These are phyloP conservation scores for Cordyceps javanica DNA, from an alignment of 2,329 filamentous ascomycete species.

Conservation along the genomic window DNA sequence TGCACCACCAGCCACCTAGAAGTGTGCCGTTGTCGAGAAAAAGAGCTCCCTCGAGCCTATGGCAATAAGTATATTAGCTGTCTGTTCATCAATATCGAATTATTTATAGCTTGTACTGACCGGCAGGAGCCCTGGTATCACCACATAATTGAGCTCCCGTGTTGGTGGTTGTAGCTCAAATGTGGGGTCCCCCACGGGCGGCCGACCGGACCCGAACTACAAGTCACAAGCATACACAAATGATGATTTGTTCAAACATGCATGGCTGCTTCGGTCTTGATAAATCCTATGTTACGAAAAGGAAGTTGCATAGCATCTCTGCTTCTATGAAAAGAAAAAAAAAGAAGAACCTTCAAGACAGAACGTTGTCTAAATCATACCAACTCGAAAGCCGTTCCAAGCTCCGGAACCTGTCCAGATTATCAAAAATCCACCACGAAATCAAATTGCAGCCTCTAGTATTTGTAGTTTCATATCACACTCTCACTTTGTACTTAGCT, in stretches of 20 bases:
- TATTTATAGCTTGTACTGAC: not conserved
- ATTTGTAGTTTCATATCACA: conserved; percentile 13
- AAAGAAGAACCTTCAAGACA: conserved; percentile 24
- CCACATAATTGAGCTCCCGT: not conserved
- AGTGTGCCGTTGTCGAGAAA: not conserved
- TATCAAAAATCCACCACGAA: conserved; percentile 18
- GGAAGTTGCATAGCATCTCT: conserved; percentile 25
- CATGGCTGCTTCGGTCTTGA: conserved; percentile 22
- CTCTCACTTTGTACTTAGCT: conserved; percentile 14
- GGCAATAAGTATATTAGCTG: not conserved
- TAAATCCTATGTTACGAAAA: conserved; percentile 28
- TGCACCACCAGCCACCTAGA: conserved; percentile 6
- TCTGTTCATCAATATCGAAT: not conserved
- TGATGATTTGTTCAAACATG: not conserved
- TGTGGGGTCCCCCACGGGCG: not conserved
- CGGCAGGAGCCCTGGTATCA: not conserved
- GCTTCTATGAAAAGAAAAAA: conserved; percentile 25
- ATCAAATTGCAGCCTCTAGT: conserved; percentile 14
- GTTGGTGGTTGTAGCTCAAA: not conserved
- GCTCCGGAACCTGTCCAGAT: conserved; percentile 33
- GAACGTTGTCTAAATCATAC: conserved; percentile 29
- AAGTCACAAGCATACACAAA: conserved; percentile 10
- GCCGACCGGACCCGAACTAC: not conserved
- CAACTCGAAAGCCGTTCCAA: conserved; percentile 20
- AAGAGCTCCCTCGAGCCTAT: not conserved